These are phyloP conservation scores for Beauveria rudraprayagi DNA, from an alignment of 2,329 filamentous ascomycete genomes.

Conservation along the genomic window DNA sequence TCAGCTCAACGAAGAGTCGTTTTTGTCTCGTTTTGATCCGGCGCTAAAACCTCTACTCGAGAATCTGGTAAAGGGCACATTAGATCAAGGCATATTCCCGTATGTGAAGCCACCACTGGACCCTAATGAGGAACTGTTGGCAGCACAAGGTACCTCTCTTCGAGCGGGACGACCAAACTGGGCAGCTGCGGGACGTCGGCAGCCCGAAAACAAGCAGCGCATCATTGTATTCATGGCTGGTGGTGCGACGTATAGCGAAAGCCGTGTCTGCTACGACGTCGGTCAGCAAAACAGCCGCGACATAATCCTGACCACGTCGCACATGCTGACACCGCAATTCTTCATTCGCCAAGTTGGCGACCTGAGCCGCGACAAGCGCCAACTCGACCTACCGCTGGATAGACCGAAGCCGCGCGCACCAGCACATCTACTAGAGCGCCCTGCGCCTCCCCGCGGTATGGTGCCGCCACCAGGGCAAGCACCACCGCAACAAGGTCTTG, in stretches of 20 bases:
- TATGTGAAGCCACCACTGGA: constrained; percentile 65
- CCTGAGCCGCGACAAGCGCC: constrained; percentile 64
- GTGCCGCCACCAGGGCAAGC: constrained; percentile 20
- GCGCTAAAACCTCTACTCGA: constrained; percentile 78
- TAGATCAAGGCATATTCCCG: constrained; percentile 62
- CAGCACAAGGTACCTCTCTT: constrained; percentile 62
- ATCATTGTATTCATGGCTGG: constrained; percentile 93
- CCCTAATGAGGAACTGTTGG: constrained; percentile 49
- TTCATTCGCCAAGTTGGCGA: constrained; percentile 80
- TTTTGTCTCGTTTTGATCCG: constrained; percentile 80
- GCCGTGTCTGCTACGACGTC: constrained; percentile 81
- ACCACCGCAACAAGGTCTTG: constrained; percentile 8
- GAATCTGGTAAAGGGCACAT: constrained; percentile 54
- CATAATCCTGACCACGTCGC: constrained; percentile 79
- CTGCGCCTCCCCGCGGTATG: constrained; percentile 40
- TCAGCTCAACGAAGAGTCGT: constrained; percentile 64
- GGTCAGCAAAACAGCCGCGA: constrained; percentile 66
- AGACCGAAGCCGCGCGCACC: constrained; percentile 74
- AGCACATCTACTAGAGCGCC: constrained; percentile 74
- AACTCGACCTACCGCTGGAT: constrained; percentile 74
- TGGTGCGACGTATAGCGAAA: constrained; percentile 88
- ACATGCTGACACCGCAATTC: constrained; percentile 81
- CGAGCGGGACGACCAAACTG: constrained; percentile 90
- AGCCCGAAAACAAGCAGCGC: constrained; percentile 75
- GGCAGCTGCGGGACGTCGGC: constrained; percentile 71